Conservation (phyloP, 2,329 filamentous ascomycete species). For the Knoxdaviesia proteae region DNA sequence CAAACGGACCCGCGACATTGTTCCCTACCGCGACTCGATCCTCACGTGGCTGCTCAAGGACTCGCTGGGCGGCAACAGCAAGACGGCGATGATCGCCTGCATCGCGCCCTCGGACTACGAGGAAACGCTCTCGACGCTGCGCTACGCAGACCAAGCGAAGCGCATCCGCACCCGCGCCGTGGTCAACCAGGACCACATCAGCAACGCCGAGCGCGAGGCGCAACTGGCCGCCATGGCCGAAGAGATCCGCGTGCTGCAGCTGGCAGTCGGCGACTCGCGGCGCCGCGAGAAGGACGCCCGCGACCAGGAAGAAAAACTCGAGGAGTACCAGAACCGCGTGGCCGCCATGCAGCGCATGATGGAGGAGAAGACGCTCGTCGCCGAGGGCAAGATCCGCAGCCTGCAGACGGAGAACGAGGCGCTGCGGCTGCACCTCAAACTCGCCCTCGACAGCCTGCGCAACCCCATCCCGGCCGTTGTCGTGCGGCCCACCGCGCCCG, state of each 20-base stretch:
- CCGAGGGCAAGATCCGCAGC: constrained; percentile 82
- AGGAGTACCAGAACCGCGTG: constrained; percentile 88
- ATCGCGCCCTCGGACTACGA: constrained; percentile 93
- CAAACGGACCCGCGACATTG: constrained; percentile 32
- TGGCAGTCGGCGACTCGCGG: constrained; percentile 45
- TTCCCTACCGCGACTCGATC: constrained; percentile 84
- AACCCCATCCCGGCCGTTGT: constrained; percentile 61
- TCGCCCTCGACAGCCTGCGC: constrained; percentile 69
- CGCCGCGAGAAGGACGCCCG: constrained; percentile 57
- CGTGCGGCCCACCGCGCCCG: constrained; percentile 11
- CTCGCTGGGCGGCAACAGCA: constrained; percentile 85
- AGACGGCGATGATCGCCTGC: constrained; percentile 98
- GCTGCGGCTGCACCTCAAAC: constrained; percentile 64
- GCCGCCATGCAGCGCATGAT: constrained; percentile 80
- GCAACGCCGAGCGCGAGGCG: constrained; percentile 78
- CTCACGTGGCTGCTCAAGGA: constrained; percentile 80
- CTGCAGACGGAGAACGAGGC: constrained; percentile 82
- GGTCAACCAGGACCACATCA: constrained; percentile 89
- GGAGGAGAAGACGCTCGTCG: constrained; percentile 80
- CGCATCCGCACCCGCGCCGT: constrained; percentile 84
- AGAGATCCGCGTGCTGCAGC: constrained; percentile 71
- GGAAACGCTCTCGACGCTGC: constrained; percentile 84
- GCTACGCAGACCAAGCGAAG: constrained; percentile 95
- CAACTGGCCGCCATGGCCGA: constrained; percentile 91
- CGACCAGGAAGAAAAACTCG: constrained; percentile 62